phyloP scores from a whole-genome alignment of 139 green algal species.

The Deuterostichococcus epilithicus region DNA sequence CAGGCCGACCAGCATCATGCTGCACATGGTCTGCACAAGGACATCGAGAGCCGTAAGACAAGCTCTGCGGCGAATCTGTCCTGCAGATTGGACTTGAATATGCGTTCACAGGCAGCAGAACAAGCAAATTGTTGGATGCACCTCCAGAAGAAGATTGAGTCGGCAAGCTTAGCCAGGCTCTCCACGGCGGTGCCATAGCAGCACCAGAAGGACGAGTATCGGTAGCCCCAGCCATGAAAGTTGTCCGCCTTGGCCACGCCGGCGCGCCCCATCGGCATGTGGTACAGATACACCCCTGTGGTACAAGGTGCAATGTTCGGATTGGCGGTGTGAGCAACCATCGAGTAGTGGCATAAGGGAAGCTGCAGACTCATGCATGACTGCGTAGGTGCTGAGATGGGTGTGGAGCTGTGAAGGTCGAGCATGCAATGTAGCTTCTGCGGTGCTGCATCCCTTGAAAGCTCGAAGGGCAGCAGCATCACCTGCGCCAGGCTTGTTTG shows the following conservation, averaged over 20 bases:
- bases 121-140: neutral
- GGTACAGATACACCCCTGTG: conserved; percentile 1
- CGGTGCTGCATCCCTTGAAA: too few relatives aligned
- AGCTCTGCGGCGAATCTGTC: neutral
- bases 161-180: conserved; percentile 57
- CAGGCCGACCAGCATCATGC: neutral
- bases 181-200: conserved; percentile 66
- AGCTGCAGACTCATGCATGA: too few relatives aligned
- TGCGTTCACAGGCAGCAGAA: neutral
- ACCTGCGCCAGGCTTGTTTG: neutral
- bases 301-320: neutral
- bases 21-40: neutral
- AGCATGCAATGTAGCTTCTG: too few relatives aligned
- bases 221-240: conserved; percentile 40
- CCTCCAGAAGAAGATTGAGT: conserved; percentile 63
- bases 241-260: conserved; percentile 31
- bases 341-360: too few relatives aligned
- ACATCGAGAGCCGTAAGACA: neutral
- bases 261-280: neutral
- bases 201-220: conserved; percentile 62
- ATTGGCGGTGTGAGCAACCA: too few relatives aligned
- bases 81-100: neutral
- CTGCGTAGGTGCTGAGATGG: too few relatives aligned
- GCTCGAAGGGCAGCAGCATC: too few relatives aligned
- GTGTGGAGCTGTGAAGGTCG: too few relatives aligned